A percentile compares a stretch with the other conserved stretches of the same genome.
phyloP scores from a whole-genome alignment of 306 rosid species.

The Castanea sativa region DNA sequence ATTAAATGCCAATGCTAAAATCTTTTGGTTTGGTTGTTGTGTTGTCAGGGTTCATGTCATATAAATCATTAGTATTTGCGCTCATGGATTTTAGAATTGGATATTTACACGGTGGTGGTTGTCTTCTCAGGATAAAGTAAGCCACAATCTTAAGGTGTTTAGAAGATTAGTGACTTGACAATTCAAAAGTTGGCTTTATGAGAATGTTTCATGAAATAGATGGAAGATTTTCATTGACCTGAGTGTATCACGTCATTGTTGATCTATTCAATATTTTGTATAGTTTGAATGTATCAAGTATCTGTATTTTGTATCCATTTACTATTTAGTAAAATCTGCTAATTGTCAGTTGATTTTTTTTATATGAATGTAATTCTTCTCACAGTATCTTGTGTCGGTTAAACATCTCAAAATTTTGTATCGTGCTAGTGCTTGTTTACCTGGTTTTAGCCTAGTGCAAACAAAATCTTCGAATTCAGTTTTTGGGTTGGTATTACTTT shows the following conservation, averaged over 20 bases:
- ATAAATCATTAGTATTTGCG: neutral
- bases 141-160: conserved; percentile 79
- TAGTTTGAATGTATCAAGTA: neutral
- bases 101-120: neutral
- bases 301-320: neutral
- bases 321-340: neutral
- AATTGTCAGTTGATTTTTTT: neutral
- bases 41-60: neutral
- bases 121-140: conserved; percentile 69
- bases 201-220: conserved; percentile 7
- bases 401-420: neutral
- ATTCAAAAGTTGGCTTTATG: conserved; percentile 51
- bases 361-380: neutral
- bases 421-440: neutral
- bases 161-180: conserved; percentile 64
- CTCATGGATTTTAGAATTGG: neutral
- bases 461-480: too few relatives aligned
- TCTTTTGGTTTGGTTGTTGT: neutral
- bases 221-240: neutral
- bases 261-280: neutral
- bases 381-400: neutral
- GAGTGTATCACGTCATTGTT: neutral
- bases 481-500: too few relatives aligned
- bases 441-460: neutral
- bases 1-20: neutral